Evolutionary conservation across 2,329 filamentous ascomycete genomes (phyloP), one percentile per base, ranked within the genome.

Genomic region (Penicillium sp.): DNA sequence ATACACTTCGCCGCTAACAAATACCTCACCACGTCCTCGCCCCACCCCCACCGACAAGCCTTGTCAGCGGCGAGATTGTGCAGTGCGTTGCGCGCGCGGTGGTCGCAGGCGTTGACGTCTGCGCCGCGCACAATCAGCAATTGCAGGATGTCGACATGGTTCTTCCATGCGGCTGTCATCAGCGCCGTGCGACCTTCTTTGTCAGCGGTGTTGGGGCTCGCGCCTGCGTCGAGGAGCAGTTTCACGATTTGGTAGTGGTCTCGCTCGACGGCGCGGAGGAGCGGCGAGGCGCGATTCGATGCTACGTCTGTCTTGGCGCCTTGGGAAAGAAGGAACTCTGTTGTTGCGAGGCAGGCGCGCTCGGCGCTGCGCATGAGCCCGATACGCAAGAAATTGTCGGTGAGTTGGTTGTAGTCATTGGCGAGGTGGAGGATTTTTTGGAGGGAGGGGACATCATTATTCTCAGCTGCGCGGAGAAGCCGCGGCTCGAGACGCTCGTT

Each of bases 61-160:
- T 78, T 74, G 59, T 79, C 77, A 11, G 75, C 75, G 1, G 76
- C 76, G 34, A 79, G 63, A 53, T 77, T 77, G 55, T 78, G 77
- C 58, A 77, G 47, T 4, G 68, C 66, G 54, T 71, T 75, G 3
- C 72, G 55, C 18, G 61, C 59, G 13, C 64, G 60, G 22, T 62
- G 53, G 51, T 75, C 73, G 27, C 53, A 56, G 31, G 67, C 71
- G 55, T 74, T 73, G 36, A 71, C 70, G 43, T 75, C 62, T 18
- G 72, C 72, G 1, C 69, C 70, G 10, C 70, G 64, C 40, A 61
- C 52, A 27, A 78, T 68, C n/a, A 78, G 55, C 22, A 75, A 31
- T 34, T 75, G 63, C 21, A 78, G 59, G 1, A 77, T 62, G 45
- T 74, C 66, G 46, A 66, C 66, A 54, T 77, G 74, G 27, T 76